These are phyloP conservation scores for Diaporthe nobilis DNA, from an alignment of 2,329 filamentous ascomycete genomes.

Conservation along the genomic window DNA sequence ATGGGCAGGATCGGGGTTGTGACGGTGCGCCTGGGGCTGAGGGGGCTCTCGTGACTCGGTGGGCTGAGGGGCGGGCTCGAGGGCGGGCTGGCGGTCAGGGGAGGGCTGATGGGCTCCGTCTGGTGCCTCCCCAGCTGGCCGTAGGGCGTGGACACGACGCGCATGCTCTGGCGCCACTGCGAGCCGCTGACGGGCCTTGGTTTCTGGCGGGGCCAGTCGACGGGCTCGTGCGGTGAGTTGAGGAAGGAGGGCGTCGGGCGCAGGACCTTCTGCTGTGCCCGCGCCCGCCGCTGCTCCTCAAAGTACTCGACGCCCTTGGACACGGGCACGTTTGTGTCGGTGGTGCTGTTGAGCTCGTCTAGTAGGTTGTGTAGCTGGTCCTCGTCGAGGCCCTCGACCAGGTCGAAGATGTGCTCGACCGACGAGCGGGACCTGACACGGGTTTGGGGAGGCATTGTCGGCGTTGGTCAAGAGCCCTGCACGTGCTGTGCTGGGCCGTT, in stretches of 20 bases:
- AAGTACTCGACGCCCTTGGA: constrained; percentile 49
- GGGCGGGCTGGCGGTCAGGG: constrained; percentile 38
- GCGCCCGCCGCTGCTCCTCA: constrained; percentile 40
- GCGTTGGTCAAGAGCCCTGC: neutral
- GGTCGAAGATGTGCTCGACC: constrained; percentile 49
- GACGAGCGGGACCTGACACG: constrained; percentile 48
- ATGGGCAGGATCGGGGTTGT: constrained; percentile 34
- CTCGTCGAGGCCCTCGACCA: constrained; percentile 49
- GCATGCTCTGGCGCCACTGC: constrained; percentile 42
- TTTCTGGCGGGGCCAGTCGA: constrained; percentile 42
- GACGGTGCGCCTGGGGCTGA: constrained; percentile 37
- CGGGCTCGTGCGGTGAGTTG: constrained; percentile 40
- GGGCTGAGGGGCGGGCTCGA: constrained; percentile 39
- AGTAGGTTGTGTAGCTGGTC: constrained; percentile 47
- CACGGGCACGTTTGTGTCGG: constrained; percentile 47
- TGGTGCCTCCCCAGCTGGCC: constrained; percentile 31
- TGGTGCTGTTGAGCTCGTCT: constrained; percentile 48
- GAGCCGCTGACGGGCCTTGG: constrained; percentile 39
- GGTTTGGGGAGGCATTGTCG: constrained; percentile 42
- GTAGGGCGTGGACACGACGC: constrained; percentile 40
- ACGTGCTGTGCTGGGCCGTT: neutral
- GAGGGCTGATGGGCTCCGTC: constrained; percentile 39
- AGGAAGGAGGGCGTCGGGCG: constrained; percentile 41
- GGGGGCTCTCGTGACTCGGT: constrained; percentile 9
- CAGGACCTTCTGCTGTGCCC: constrained; percentile 14